Conservation (phyloP, 306 rosid genomes). For the Ormosia semicastrata region DNA sequence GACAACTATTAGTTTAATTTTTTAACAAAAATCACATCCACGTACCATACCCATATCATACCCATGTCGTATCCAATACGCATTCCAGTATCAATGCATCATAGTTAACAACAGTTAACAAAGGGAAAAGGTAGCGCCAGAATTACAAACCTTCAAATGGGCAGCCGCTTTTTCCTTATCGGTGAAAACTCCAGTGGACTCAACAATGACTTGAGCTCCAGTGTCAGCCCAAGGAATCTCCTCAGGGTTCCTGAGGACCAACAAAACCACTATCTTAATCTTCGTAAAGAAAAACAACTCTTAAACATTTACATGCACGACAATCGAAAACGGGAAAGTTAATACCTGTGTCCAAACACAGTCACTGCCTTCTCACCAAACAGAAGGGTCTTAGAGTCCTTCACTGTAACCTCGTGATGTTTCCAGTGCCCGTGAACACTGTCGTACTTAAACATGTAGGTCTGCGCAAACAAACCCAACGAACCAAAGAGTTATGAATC, state of each 20-base stretch:
- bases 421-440: slow-evolving; percentile 83
- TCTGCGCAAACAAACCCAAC: slow-evolving; percentile 26
- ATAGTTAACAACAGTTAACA: too few relatives aligned
- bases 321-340: neutral
- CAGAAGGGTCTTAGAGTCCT: slow-evolving; percentile 65
- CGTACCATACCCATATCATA: too few relatives aligned
- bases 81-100: too few relatives aligned
- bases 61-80: too few relatives aligned
- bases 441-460: slow-evolving; percentile 83
- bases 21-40: too few relatives aligned
- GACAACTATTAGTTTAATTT: too few relatives aligned
- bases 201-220: slow-evolving; percentile 57
- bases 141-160: slow-evolving; percentile 56
- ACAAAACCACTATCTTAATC: neutral
- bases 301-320: neutral
- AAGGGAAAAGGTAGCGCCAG: neutral
- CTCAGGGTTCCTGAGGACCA: slow-evolving; percentile 48
- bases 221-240: slow-evolving; percentile 64
- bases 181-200: slow-evolving; percentile 63
- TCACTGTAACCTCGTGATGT: slow-evolving; percentile 50
- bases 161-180: slow-evolving; percentile 64
- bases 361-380: slow-evolving; percentile 58
- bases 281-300: neutral
- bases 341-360: slow-evolving; percentile 61
- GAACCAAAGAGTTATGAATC: neutral